Percentiles rank a stretch among this genome's conserved stretches.
Conservation (phyloP, 2,329 filamentous ascomycete species). For the Pseudocercospora ulei region DNA sequence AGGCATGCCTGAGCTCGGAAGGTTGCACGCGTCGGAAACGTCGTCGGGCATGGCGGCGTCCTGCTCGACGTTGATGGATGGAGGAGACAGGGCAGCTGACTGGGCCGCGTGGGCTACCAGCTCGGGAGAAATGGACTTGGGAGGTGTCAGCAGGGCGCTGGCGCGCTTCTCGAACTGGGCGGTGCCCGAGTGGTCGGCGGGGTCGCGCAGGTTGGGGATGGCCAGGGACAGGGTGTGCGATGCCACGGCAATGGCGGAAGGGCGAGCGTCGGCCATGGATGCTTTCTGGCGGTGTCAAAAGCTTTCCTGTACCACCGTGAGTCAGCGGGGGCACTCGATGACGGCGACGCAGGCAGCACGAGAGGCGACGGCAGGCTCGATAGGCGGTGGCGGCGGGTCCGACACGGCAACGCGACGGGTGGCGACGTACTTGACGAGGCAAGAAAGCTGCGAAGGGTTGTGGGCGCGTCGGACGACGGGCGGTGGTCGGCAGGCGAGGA, state of each 20-base stretch:
- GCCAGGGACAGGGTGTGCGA: constrained; percentile 29
- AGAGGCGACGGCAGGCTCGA: constrained; percentile 8
- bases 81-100: constrained; percentile 41
- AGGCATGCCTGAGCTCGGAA: constrained; percentile 29
- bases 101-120: constrained; percentile 73
- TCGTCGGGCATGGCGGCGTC: constrained; percentile 65
- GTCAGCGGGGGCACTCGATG: constrained; percentile 24
- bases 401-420: constrained; percentile 20
- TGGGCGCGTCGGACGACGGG: constrained; percentile 18
- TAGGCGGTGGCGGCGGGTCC: constrained; percentile 5
- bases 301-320: constrained; percentile 33
- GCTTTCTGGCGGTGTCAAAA: constrained; percentile 20
- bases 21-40: constrained; percentile 37
- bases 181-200: constrained; percentile 24
- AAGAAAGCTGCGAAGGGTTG: constrained; percentile 29
- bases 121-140: constrained; percentile 86
- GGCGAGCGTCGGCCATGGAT: constrained; percentile 31
- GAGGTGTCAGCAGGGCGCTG: constrained; percentile 69
- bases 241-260: constrained; percentile 32
- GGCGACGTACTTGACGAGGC: constrained; percentile 31
- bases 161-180: constrained; percentile 28
- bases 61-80: constrained; percentile 57
- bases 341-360: constrained; percentile 9
- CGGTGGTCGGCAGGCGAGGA: no score
- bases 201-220: constrained; percentile 27